These are phyloP conservation scores for Verticillium zaregamsianum DNA, from an alignment of 2,329 filamentous ascomycete genomes.

Conservation along the genomic window DNA sequence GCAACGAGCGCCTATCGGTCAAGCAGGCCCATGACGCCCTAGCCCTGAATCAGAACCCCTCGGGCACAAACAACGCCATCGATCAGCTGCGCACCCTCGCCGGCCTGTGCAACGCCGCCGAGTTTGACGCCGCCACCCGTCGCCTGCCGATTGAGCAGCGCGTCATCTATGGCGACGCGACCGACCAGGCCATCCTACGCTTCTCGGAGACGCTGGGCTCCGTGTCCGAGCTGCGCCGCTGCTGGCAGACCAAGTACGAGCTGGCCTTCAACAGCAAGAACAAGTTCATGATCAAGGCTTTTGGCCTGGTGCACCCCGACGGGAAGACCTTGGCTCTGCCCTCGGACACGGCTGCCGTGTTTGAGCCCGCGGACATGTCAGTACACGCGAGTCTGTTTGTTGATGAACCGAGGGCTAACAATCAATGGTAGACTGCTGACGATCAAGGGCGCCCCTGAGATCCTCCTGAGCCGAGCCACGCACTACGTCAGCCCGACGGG, in stretches of 20 bases:
- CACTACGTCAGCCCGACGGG: slow-evolving; percentile 52
- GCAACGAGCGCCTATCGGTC: slow-evolving; percentile 60
- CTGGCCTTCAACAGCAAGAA: slow-evolving; percentile 79
- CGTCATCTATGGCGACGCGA: slow-evolving; percentile 70
- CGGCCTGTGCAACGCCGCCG: slow-evolving; percentile 69
- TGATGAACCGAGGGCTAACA: neutral
- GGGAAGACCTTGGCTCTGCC: slow-evolving; percentile 10
- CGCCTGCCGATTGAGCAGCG: slow-evolving; percentile 55
- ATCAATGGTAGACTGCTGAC: slow-evolving; percentile 48
- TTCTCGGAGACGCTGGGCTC: slow-evolving; percentile 63
- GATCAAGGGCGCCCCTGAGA: slow-evolving; percentile 77
- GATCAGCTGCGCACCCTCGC: slow-evolving; percentile 60
- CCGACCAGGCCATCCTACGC: slow-evolving; percentile 69
- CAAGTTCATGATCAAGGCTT: slow-evolving; percentile 72
- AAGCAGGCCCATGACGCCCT: slow-evolving; percentile 56
- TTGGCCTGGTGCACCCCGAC: slow-evolving; percentile 36
- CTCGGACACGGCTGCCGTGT: slow-evolving; percentile 15
- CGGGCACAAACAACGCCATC: slow-evolving; percentile 52
- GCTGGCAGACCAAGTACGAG: slow-evolving; percentile 64
- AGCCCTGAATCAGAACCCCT: slow-evolving; percentile 35
- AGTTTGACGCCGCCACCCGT: slow-evolving; percentile 65
- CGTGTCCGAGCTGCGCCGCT: slow-evolving; percentile 53
- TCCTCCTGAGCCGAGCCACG: slow-evolving; percentile 61
- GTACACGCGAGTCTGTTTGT: slow-evolving; percentile 1
- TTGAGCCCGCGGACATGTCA: slow-evolving; percentile 23